Evolutionary conservation across 1,284 basidiomycete species (phyloP).

Genomic region (Trichosporon sp.): DNA sequence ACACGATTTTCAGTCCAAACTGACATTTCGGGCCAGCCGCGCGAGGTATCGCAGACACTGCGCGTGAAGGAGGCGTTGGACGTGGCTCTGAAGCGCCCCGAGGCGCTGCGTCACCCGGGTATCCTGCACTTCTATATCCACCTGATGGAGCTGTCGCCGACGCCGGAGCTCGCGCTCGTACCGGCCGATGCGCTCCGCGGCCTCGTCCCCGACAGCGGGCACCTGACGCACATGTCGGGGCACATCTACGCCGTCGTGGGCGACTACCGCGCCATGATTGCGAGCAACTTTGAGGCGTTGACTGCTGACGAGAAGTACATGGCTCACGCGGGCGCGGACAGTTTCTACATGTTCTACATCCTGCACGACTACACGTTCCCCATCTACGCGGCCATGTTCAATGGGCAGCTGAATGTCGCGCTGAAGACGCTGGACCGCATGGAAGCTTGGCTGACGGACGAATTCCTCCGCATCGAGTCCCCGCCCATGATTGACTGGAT

Average conservation of each 20-base stretch:
- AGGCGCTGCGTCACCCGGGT: constrained; percentile 39
- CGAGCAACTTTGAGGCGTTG: constrained; percentile 41
- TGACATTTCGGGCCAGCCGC: constrained; percentile 25
- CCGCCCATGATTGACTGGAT: constrained; percentile 47
- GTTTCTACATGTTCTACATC: constrained; percentile 49
- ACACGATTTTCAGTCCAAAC: background rate
- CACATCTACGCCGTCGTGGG: constrained; percentile 52
- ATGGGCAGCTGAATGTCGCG: constrained; percentile 43
- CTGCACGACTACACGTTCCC: constrained; percentile 49
- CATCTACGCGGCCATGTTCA: constrained; percentile 52
- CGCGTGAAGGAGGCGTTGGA: constrained; percentile 43
- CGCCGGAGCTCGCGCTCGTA: constrained; percentile 44
- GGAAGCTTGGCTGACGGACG: constrained; percentile 40
- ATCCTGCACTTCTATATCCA: constrained; percentile 53
- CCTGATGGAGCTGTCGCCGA: constrained; percentile 47
- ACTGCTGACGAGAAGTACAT: constrained; percentile 46
- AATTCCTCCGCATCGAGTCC: constrained; percentile 34
- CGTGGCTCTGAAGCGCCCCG: constrained; percentile 30
- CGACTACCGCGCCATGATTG: constrained; percentile 48
- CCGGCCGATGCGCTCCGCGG: constrained; percentile 40
- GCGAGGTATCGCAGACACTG: constrained; percentile 34
- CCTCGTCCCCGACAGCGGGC: constrained; percentile 48
- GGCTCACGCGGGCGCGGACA: constrained; percentile 21
- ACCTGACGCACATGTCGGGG: constrained; percentile 51
- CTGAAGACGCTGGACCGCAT: constrained; percentile 40